Evolutionary conservation across 2,329 filamentous ascomycete genomes (phyloP), one percentile per base, ranked within the genome.

Genomic region (Colletotrichum lindemuthianum): DNA sequence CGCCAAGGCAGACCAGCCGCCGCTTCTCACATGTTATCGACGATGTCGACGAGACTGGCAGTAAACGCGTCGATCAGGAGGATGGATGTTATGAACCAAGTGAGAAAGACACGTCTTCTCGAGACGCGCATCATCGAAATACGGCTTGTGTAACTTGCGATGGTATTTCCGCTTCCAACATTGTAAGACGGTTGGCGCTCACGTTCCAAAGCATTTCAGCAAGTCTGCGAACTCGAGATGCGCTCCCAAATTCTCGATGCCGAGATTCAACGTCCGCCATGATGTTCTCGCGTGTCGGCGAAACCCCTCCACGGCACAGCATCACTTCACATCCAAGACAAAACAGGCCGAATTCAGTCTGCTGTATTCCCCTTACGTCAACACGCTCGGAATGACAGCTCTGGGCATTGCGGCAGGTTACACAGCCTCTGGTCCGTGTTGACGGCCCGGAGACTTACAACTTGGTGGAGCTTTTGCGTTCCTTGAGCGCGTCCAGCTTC

Each of bases 401-500:
- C 44, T 36, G n/a, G 33, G 32, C 39, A 33, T 24, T n/a, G 44
- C 37, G 44, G 37, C 24, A 13, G 24, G 13, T 33, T 52, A 50
- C 10, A 15, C 39, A 44, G 48, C 47, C 32, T 37, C 10, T 15
- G 40, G 44, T 11, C 32, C 37, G 45, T 33, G 12, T 32, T 8
- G 16, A 48, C 36, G 12, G 36, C n/a, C 32, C 34, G 24, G 54
- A 32, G 32, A 9, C 47, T 56, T 32, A 65, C 40, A 65, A 13
- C 45, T 61, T 65, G 8, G 61, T 45, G 44, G 60, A 32, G 12
- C 34, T 32, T 15, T 15, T 56, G 40, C 61, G 61, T 51, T 44
- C 58, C 39, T 61, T 45, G 39, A 56, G 56, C 40, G 13, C 61
- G 5, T 56, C 61, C 45, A 61, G 47, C 65, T 78, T 79, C 60